Conservation (phyloP, 805 yeast species). For the Scheffersomyces lignosus region DNA sequence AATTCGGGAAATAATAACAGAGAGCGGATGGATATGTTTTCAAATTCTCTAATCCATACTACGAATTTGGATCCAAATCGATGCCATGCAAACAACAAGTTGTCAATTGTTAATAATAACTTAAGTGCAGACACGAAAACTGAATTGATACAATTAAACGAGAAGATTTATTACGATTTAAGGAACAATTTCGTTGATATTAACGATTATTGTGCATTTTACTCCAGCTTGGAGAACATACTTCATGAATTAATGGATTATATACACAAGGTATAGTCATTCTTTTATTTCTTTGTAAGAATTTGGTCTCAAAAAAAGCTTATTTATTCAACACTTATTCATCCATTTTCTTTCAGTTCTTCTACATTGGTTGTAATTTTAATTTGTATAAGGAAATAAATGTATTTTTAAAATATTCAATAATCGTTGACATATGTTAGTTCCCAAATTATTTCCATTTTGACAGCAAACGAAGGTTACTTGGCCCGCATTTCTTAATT, state of each 20-base stretch:
- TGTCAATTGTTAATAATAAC: constrained; percentile 4
- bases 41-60: neutral
- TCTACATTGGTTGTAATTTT: no score
- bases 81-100: constrained; percentile 1
- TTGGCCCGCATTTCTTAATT: no score
- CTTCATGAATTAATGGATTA: constrained; percentile 40
- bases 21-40: neutral
- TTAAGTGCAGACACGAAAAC: constrained; percentile 14
- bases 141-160: constrained; percentile 35
- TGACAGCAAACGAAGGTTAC: no score
- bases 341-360: neutral
- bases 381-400: no score
- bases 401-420: no score
- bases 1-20: neutral
- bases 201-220: constrained; percentile 46
- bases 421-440: no score
- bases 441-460: no score
- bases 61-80: neutral
- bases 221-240: constrained; percentile 40
- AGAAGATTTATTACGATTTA: constrained; percentile 41
- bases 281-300: no score
- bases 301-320: no score
- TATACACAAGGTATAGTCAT: constrained; percentile 16
- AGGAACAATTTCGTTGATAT: constrained; percentile 44
- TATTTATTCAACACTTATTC: neutral